Conservation (phyloP, 768 basidiomycete species). For the Mycena rebaudengoi region DNA sequence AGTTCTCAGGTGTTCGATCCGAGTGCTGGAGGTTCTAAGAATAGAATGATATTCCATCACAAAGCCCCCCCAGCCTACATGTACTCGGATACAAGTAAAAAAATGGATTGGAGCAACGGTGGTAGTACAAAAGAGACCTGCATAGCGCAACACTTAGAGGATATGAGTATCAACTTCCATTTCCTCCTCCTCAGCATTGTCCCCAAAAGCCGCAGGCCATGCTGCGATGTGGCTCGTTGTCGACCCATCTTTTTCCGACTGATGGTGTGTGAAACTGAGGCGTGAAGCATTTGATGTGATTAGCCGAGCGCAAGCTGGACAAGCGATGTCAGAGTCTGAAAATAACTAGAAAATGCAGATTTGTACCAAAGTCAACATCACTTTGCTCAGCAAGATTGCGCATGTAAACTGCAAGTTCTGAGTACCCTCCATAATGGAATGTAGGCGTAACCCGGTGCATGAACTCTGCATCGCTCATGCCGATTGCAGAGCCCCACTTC, state of each 20-base stretch:
- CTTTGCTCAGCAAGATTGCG: neutral
- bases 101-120: neutral
- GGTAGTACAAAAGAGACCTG: neutral
- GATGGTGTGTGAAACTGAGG: too few relatives aligned
- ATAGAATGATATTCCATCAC: neutral
- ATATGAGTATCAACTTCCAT: neutral
- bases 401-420: neutral
- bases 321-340: too few relatives aligned
- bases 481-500: neutral
- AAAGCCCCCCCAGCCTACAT: neutral
- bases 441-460: neutral
- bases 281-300: too few relatives aligned
- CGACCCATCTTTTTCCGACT: too few relatives aligned
- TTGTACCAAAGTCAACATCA: constrained; percentile 1
- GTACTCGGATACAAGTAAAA: neutral
- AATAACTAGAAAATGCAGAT: too few relatives aligned
- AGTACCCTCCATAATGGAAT: neutral
- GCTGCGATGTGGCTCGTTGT: too few relatives aligned
- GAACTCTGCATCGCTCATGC: neutral
- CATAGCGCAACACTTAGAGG: neutral
- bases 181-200: too few relatives aligned
- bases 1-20: too few relatives aligned
- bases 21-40: too few relatives aligned
- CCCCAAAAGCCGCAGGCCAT: too few relatives aligned
- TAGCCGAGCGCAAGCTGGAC: too few relatives aligned